phyloP scores from a whole-genome alignment of 495 filamentous ascomycete genomes.

The Pyrenula massariospora region DNA sequence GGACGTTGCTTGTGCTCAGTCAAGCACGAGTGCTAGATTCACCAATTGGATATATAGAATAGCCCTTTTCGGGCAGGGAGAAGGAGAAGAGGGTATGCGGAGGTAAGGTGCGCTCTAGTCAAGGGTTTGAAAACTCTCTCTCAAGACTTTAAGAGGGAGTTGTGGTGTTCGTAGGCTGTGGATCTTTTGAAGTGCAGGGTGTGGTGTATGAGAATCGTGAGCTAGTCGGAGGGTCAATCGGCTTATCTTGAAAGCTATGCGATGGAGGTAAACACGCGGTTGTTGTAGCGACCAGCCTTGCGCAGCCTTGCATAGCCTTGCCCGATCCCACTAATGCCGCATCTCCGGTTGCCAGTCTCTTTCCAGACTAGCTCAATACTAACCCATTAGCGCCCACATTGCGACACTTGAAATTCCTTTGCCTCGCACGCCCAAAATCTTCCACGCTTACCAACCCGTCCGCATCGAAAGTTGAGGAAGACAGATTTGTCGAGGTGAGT shows the following conservation, averaged over 20 bases:
- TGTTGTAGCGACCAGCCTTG: neutral
- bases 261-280: neutral
- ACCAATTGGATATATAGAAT: neutral
- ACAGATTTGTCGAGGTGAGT: conserved; percentile 45
- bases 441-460: conserved; percentile 12
- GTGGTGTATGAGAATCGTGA: neutral
- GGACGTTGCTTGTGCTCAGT: conserved; percentile 20
- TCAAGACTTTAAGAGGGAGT: neutral
- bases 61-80: neutral
- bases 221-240: neutral
- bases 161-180: neutral
- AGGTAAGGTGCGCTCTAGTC: neutral
- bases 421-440: neutral
- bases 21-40: neutral
- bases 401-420: neutral
- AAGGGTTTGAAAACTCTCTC: neutral
- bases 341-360: neutral
- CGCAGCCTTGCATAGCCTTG: neutral
- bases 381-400: neutral
- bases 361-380: neutral
- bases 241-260: neutral
- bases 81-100: neutral
- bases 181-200: neutral
- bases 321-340: too few species aligned
- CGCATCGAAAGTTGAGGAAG: conserved; percentile 43